Evolutionary conservation across 176 grass and related monocot species (phyloP), one percentile per base, ranked within the genome.

Genomic region (Lolium rigidum): DNA sequence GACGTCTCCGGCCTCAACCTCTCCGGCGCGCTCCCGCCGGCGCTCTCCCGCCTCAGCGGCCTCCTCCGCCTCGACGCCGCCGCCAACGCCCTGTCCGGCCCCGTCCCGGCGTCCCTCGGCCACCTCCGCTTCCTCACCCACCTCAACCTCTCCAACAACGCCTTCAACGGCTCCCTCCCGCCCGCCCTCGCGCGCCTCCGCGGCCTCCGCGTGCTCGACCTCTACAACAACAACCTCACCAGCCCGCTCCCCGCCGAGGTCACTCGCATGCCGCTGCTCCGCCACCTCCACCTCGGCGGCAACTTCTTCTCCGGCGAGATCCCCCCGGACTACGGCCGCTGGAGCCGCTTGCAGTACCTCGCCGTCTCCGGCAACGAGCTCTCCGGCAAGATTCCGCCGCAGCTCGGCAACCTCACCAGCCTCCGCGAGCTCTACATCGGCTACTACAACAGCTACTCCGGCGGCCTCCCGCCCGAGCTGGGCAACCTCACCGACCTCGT

Each of bases 91-190:
- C 26, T 97, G 37, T 82, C 77, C 0, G 95, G 95, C 1, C 74
- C 84, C 72, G 75, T 97, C 31, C 95, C 95, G 78, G 20, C 79
- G 11, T 78, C 83, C 18, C 77, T 98, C 38, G 82, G 72, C 41
- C 80, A 76, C 22, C 93, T 98, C 13, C 63, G 57, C 70, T 68
- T 62, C 35, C 93, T 98, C 80, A 47, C 80, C 80, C 63, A 92
- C 84, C 95, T 98, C 89, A 98, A 98, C 82, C 93, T 98, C 85
- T 95, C 93, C 75, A 91, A 91, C 78, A 98, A 98, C 91, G 69
- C 88, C 66, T 89, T 98, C 80, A 92, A 91, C 68, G 85, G 83
- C 14, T 89, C 87, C 49, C 82, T 98, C 63, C 89, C 93, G 1
- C 15, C 86, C 0, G 25, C 85, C 85, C 90, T 95, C 35, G 47